Conservation (phyloP, 176 grass and related monocot species). For the Carex pumila region DNA sequence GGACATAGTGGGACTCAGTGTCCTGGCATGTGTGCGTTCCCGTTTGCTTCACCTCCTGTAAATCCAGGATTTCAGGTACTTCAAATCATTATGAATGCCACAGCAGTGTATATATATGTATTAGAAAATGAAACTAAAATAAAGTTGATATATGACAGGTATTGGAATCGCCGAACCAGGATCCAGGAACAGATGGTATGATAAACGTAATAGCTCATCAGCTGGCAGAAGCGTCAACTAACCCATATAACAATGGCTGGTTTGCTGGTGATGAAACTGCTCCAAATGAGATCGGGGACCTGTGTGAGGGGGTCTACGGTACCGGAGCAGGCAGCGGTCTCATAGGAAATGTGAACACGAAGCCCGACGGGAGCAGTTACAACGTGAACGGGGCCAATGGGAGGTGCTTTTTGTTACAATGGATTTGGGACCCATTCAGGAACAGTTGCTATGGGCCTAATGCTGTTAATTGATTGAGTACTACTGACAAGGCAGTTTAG, state of each 20-base stretch:
- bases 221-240: slow-evolving; percentile 62
- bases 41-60: slow-evolving; percentile 43
- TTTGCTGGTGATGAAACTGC: slow-evolving; percentile 77
- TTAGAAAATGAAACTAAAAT: neutral
- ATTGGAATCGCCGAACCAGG: slow-evolving; percentile 60
- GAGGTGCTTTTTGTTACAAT: slow-evolving; percentile 72
- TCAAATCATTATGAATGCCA: neutral
- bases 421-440: slow-evolving; percentile 66
- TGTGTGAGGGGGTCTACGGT: slow-evolving; percentile 75
- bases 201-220: slow-evolving; percentile 75
- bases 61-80: slow-evolving; percentile 20
- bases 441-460: slow-evolving; percentile 72
- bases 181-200: slow-evolving; percentile 66
- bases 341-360: slow-evolving; percentile 52
- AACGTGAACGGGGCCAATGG: slow-evolving; percentile 74
- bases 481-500: neutral
- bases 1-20: slow-evolving; percentile 75
- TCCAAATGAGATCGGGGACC: slow-evolving; percentile 81
- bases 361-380: slow-evolving; percentile 43
- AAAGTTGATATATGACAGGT: slow-evolving; percentile 11
- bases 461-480: slow-evolving; percentile 31
- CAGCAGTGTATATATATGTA: neutral
- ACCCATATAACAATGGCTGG: slow-evolving; percentile 79
- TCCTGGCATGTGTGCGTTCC: slow-evolving; percentile 65
- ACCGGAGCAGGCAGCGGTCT: slow-evolving; percentile 53